A percentile compares a stretch with the other conserved stretches of the same genome.
Evolutionary conservation across 352 stramenopile species (phyloP).

Genomic region (Pythium guiyangense): DNA sequence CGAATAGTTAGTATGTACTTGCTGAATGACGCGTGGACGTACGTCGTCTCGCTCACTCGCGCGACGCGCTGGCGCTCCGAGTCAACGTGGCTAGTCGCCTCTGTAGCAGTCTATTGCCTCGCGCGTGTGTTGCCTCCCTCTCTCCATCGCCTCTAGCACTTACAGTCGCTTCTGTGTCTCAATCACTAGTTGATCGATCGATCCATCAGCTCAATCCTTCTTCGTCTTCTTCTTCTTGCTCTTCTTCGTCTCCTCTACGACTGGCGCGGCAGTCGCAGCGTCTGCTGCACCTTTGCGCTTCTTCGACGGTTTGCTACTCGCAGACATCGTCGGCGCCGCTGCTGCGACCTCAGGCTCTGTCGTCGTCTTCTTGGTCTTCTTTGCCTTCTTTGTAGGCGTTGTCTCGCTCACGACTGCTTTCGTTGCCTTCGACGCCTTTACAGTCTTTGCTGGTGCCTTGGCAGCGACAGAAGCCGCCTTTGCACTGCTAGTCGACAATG

Average conservation of each 20-base stretch:
- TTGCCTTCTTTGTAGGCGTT: constrained; percentile 10
- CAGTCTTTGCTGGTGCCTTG: constrained; percentile 3
- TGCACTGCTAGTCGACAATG: constrained; percentile 9
- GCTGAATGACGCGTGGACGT: no score
- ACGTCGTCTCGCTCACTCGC: no score
- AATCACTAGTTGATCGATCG: no score
- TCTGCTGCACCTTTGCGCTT: constrained; percentile 13
- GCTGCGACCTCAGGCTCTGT: not conserved
- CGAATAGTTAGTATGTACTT: no score
- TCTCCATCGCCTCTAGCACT: no score
- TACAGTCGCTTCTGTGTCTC: no score
- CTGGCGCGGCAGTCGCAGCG: not conserved
- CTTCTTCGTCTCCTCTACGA: constrained; percentile 14
- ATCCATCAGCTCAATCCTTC: constrained; percentile 15
- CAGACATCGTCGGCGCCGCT: no score
- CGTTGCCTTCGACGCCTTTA: constrained; percentile 1
- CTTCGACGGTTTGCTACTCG: constrained; percentile 8
- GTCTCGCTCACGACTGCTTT: constrained; percentile 9
- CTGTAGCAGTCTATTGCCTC: no score
- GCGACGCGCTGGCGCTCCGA: no score
- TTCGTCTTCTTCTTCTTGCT: constrained; percentile 22
- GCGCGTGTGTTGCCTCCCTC: no score
- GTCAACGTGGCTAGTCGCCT: no score
- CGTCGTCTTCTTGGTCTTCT: constrained; percentile 6
- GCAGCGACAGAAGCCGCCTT: constrained; percentile 8